Evolutionary conservation across 257 asterid genomes (phyloP).

Genomic region (Salvia hispanica): DNA sequence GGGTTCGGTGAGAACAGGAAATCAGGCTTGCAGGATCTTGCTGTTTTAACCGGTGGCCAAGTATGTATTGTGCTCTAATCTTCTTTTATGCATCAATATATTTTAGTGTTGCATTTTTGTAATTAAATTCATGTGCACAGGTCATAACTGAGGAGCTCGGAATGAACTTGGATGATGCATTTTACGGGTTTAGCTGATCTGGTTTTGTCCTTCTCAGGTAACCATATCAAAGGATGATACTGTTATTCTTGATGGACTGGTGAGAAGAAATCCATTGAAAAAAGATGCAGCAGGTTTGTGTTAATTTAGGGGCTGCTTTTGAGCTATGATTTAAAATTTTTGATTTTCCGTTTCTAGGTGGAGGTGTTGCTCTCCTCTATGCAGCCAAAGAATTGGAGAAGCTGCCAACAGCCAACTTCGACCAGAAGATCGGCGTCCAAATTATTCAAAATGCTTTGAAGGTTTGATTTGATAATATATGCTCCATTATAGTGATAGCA

Average conservation of each 20-base stretch:
- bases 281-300: too few species aligned
- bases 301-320: too few species aligned
- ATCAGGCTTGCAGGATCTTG: conserved; percentile 78
- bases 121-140: conserved; percentile 30
- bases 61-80: conserved; percentile 32
- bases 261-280: too few species aligned
- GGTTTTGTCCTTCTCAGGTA: too few species aligned
- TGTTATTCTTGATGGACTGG: too few species aligned
- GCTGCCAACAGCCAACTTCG: conserved; percentile 77
- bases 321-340: too few species aligned
- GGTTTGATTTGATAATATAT: conserved; percentile 46
- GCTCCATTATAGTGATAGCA: neutral
- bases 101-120: neutral
- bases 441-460: conserved; percentile 90
- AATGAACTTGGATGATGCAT: conserved; percentile 74
- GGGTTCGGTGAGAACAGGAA: conserved; percentile 96
- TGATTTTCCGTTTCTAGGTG: too few species aligned
- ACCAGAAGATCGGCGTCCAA: conserved; percentile 90
- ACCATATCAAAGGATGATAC: too few species aligned
- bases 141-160: conserved; percentile 97
- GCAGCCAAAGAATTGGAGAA: conserved; percentile 83
- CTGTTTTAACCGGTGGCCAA: conserved; percentile 88
- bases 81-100: neutral
- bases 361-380: conserved; percentile 87
- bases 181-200: too few species aligned